Evolutionary conservation across 768 basidiomycete genomes (phyloP).

Genomic region (Calocera viscosa): DNA sequence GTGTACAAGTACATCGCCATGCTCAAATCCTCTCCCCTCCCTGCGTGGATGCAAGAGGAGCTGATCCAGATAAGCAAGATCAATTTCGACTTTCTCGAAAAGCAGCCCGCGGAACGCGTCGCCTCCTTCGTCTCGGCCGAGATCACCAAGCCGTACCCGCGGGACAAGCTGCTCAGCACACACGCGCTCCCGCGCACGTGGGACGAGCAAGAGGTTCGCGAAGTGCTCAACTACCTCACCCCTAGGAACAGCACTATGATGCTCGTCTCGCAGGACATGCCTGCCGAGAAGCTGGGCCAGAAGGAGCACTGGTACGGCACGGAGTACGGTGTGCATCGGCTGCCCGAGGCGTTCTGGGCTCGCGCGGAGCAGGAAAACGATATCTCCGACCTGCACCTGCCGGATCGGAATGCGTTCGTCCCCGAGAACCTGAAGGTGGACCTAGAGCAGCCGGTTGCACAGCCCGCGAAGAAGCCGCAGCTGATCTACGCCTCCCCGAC

Average conservation of each 20-base stretch:
- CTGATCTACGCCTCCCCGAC: slow-evolving; percentile 60
- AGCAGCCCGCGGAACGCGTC: slow-evolving; percentile 65
- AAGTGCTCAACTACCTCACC: slow-evolving; percentile 48
- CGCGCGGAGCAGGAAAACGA: slow-evolving; percentile 56
- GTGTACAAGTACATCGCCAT: slow-evolving; percentile 58
- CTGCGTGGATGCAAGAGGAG: slow-evolving; percentile 61
- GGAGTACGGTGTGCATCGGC: slow-evolving; percentile 49
- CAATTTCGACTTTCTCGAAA: slow-evolving; percentile 79
- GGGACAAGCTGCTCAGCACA: slow-evolving; percentile 58
- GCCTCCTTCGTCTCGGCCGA: slow-evolving; percentile 60
- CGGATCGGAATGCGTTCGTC: slow-evolving; percentile 80
- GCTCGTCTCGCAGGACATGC: slow-evolving; percentile 66
- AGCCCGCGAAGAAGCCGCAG: slow-evolving; percentile 66
- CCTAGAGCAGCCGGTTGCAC: slow-evolving; percentile 13
- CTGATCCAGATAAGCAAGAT: slow-evolving; percentile 54
- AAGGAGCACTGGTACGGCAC: slow-evolving; percentile 91
- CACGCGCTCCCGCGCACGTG: slow-evolving; percentile 63
- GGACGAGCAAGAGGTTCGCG: slow-evolving; percentile 48
- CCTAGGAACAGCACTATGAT: slow-evolving; percentile 53
- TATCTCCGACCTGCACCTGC: slow-evolving; percentile 59
- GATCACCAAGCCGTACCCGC: slow-evolving; percentile 72
- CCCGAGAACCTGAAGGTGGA: slow-evolving; percentile 73
- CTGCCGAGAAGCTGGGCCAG: slow-evolving; percentile 27
- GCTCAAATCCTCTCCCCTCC: slow-evolving; percentile 27
- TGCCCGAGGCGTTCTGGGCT: slow-evolving; percentile 26